Evolutionary conservation across 1,284 basidiomycete species (phyloP), one percentile per base, ranked within the genome.

Genomic region (Cryptococcus sp.): DNA sequence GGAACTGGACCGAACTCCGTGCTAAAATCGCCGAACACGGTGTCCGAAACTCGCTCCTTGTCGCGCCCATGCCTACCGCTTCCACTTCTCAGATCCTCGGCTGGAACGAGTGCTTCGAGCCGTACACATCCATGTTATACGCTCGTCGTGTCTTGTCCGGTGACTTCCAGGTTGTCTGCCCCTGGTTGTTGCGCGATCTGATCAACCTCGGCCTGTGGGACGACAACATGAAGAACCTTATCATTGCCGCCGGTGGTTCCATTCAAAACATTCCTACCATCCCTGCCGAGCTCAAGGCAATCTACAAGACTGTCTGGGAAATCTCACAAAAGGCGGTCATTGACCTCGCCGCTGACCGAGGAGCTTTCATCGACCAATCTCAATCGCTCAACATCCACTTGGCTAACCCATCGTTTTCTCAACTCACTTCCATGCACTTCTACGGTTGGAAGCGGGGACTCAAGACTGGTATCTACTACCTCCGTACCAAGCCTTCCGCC

Each of bases 371-470:
- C 79, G 96, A 94, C 82, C 96, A 99, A 81, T 64, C 60, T 60
- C 83, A 85, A 74, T 82, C 81, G 52, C 79, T 99, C 75, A 99
- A 99, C 79, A 86, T 99, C 58, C 95, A 99, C 78, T 80, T 99
- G 46, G 86, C 91, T 72, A 84, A 90, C 54, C 96, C 96, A 48
- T 94, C 93, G 11, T 85, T 89, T 66, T 92, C 91, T 19, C 96
- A 99, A 79, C 83, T 99, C 57, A 96, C 93, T 49, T 92, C 90
- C 68, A 99, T 98, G 95, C 96, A 99, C 82, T 99, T 99, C 81
- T 98, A 99, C 78, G 96, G 94, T 23, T 99, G 95, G 96, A 96
- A 96, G 86, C 92, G 92, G 80, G 96, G 96, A 26, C 82, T 99
- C 74, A 99, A 99, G 87, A 99, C 96, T 0, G 96, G 93, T 67